phyloP scores from a whole-genome alignment of 148 eudicot genomes.

The Talinum fruticosum region DNA sequence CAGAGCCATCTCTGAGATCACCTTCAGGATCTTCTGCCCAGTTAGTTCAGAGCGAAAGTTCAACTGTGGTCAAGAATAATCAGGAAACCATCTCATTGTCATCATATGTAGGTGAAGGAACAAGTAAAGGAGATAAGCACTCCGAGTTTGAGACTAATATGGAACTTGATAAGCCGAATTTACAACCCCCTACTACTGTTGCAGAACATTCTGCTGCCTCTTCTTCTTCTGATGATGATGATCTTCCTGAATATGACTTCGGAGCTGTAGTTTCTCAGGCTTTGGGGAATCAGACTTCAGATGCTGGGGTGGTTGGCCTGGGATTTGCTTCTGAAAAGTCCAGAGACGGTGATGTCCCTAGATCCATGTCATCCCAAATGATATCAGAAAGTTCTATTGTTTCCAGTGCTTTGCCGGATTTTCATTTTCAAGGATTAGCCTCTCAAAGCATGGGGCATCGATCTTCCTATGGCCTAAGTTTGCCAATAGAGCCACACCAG shows the following conservation, averaged over 20 bases:
- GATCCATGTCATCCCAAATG: constrained; percentile 20
- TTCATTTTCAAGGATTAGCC: constrained; percentile 19
- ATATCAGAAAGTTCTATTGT: constrained; percentile 23
- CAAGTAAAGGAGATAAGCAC: constrained; percentile 24
- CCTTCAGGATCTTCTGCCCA: constrained; percentile 26
- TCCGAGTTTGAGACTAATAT: constrained; percentile 21
- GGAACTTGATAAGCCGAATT: constrained; percentile 27
- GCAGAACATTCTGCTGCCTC: constrained; percentile 22
- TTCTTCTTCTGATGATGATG: constrained; percentile 49
- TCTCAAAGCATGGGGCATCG: constrained; percentile 12
- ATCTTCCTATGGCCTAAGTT: constrained; percentile 10
- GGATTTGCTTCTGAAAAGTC: constrained; percentile 10
- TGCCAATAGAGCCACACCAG: constrained; percentile 21
- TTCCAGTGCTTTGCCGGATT: constrained; percentile 18
- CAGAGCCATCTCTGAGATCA: constrained; percentile 28
- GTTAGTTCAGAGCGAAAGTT: constrained; percentile 20
- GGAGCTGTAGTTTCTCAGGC: constrained; percentile 28
- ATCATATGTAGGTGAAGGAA: constrained; percentile 12
- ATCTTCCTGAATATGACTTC: constrained; percentile 82
- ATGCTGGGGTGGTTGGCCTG: constrained; percentile 10
- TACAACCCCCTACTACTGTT: constrained; percentile 15
- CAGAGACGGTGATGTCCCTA: background rate
- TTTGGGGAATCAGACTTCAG: constrained; percentile 18
- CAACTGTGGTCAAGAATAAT: background rate
- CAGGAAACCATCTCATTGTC: background rate